Evolutionary conservation across 208 protist genomes (phyloP), one percentile per base, ranked within the genome.

Genomic region (Leishmania tropica): DNA sequence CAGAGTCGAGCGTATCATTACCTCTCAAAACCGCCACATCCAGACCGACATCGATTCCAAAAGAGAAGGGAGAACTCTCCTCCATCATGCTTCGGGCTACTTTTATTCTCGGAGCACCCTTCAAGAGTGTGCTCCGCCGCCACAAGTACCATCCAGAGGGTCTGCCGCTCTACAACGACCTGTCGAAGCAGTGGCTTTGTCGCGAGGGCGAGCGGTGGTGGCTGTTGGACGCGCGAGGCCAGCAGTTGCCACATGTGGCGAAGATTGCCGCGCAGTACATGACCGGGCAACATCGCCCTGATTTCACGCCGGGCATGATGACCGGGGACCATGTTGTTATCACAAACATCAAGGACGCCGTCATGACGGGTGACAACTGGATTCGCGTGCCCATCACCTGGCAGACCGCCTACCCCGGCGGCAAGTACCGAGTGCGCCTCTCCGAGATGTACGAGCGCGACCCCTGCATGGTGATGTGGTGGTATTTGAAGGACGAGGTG

Each of bases 401-500:
- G 94, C 93, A 97, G 80, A 97, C 95, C 48, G 92, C 92, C 40
- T 98, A 98, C 89, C 95, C 95, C 3, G 94, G 94, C 54, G 95
- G 95, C 45, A 95, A 96, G 87, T 98, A 98, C 80, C 94, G 95
- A 56, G 90, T 98, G 74, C 93, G 95, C 1, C 89, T 96, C 28
- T 94, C 92, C 5, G 94, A 98, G 73, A 97, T 98, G 95, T 98
- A 97, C 87, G 93, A 98, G 83, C 94, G 95, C 4, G 95, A 98
- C 81, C 95, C 95, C 6, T 98, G 95, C 88, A 98, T 98, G 95
- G 87, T 98, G 51, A 96, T 98, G 93, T 98, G 92, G 91, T 96
- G 93, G 91, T 98, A 92, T 79, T 76, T 98, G 13, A 96, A 96
- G 83, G 93, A 97, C 81, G 94, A 98, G 79, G 94, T 98, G 40